These are phyloP conservation scores for Prunus mongolica DNA, from an alignment of 306 rosid species.

Conservation along the genomic window DNA sequence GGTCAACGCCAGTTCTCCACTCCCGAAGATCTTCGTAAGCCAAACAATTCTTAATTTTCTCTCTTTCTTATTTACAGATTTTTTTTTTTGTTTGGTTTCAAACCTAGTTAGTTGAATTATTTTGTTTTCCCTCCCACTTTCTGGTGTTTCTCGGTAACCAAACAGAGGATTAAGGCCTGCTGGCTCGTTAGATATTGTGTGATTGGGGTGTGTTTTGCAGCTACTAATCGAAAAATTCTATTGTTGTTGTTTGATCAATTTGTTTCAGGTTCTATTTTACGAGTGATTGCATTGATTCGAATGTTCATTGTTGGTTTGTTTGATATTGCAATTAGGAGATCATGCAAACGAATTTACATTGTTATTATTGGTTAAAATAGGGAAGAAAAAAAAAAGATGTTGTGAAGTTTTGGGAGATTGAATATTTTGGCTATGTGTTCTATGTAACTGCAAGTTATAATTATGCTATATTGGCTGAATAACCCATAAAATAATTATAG, in stretches of 20 bases:
- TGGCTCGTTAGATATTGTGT: background rate
- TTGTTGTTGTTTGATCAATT: background rate
- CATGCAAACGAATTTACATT: background rate
- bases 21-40: slow-evolving; percentile 76
- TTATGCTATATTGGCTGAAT: background rate
- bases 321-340: background rate
- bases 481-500: background rate
- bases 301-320: background rate
- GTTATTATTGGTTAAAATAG: background rate
- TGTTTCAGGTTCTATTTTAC: background rate
- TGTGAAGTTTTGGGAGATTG: background rate
- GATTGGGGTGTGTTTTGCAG: background rate
- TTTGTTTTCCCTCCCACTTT: background rate
- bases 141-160: background rate
- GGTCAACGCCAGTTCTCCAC: slow-evolving; percentile 93
- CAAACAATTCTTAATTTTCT: background rate
- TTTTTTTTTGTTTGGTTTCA: too few species aligned
- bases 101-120: background rate
- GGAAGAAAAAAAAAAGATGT: background rate
- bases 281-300: background rate
- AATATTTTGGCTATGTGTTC: background rate
- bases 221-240: background rate
- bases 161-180: background rate
- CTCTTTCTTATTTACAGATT: background rate
- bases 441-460: too few species aligned